These are phyloP conservation scores for Neurospora crassa DNA, from an alignment of 2,329 filamentous ascomycete genomes.

Conservation along the genomic window DNA sequence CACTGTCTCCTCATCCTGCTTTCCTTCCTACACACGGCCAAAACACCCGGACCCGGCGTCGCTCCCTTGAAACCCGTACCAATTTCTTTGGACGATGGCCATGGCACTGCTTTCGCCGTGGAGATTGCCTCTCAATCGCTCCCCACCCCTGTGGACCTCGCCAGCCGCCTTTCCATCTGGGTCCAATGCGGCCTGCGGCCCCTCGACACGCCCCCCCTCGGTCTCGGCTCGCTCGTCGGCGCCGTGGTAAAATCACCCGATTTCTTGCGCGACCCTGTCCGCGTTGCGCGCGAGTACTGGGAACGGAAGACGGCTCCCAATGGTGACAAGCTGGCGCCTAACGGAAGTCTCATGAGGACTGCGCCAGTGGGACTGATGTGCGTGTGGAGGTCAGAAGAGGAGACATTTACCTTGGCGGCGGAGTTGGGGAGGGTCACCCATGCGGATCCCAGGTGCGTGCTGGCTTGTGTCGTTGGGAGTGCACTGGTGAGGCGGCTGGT, in stretches of 20 bases:
- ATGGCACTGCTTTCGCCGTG: constrained; percentile 19
- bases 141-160: constrained; percentile 27
- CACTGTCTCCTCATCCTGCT: constrained; percentile 40
- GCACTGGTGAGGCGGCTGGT: constrained; percentile 36
- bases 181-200: constrained; percentile 35
- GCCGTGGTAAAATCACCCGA: constrained; percentile 29
- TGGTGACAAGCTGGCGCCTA: constrained; percentile 33
- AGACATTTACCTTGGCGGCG: constrained; percentile 34
- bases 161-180: constrained; percentile 36
- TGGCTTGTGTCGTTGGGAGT: constrained; percentile 38
- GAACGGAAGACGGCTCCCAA: constrained; percentile 27
- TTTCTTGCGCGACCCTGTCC: constrained; percentile 28
- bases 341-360: constrained; percentile 44
- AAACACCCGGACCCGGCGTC: not conserved
- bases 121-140: constrained; percentile 21
- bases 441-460: constrained; percentile 40
- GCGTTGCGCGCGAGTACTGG: not conserved
- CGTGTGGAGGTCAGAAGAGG: constrained; percentile 27
- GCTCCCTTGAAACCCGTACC: not conserved
- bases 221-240: constrained; percentile 37
- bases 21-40: constrained; percentile 33
- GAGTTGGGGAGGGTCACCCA: constrained; percentile 36
- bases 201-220: constrained; percentile 36
- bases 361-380: constrained; percentile 41
- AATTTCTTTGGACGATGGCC: not conserved